Evolutionary conservation across 768 basidiomycete genomes (phyloP), one percentile per base, ranked within the genome.

Genomic region (Epithele typhae): DNA sequence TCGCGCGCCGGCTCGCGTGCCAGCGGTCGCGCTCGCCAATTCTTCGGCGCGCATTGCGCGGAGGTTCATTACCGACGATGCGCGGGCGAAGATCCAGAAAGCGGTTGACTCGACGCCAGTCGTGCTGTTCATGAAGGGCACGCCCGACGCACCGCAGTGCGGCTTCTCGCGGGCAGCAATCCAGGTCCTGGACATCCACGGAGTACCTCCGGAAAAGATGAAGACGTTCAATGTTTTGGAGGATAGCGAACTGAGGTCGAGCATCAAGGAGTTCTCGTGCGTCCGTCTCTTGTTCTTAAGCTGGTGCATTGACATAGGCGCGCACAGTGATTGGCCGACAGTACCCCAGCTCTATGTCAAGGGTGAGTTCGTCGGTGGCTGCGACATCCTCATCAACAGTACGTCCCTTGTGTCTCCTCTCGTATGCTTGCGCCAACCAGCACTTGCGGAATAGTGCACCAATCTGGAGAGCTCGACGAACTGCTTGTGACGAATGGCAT

Each of bases 41-140:
- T 53, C 51, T 7, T 46, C 62, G 9, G 12, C 18, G 15, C 15
- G 8, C 37, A 44, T 61, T 27, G 56, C 63, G 21, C 59, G 64
- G 55, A 76, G 87, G 22, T 76, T 73, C 53, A 71, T 91, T 38
- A 79, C 81, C 4, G 73, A 81, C 25, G 79, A 88, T 48, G 70
- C 77, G 4, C 78, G 84, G 18, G 56, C 72, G 10, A 68, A 76
- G 57, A 79, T 91, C n/a, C 77, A 87, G 61, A 65, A 79, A 55
- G 92, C 93, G 2, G 77, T 98, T 22, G 67, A 74, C 7, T 69
- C 76, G 1, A 79, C 78, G 36, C 93, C 93, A 0, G 77, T 98
- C 5, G 96, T 99, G 1, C 72, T 98, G 4, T 98, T 99, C 72
- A 98, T 99, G 95, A 99, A 99, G 64, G 96, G 96, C 9, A 92